A percentile compares a stretch with the other conserved stretches of the same genome.
Conservation (phyloP, 306 rosid species). For the Castanopsis chinensis region DNA sequence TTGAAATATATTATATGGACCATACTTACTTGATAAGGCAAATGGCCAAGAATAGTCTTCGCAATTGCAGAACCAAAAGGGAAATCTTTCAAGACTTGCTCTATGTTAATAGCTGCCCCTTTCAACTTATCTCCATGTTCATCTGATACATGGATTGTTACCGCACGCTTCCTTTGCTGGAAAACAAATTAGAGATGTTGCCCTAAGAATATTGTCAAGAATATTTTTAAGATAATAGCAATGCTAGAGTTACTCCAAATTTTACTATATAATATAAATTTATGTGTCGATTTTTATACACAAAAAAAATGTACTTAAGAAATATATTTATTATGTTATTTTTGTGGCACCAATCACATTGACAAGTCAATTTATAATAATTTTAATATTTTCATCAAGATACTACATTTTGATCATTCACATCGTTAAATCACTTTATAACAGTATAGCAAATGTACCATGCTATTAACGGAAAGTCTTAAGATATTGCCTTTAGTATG, state of each 20-base stretch:
- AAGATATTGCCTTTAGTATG: neutral
- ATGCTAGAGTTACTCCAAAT: neutral
- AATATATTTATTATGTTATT: too few species aligned
- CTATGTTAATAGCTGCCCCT: conserved; percentile 48
- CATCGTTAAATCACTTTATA: too few species aligned
- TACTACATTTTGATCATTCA: too few species aligned
- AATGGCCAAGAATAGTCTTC: conserved; percentile 66
- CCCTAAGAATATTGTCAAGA: neutral
- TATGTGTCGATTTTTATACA: too few species aligned
- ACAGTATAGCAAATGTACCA: too few species aligned
- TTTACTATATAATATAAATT: too few species aligned
- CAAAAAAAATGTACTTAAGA: too few species aligned
- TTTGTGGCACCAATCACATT: too few species aligned
- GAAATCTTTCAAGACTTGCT: conserved; percentile 70
- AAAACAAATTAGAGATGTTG: neutral
- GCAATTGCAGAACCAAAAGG: conserved; percentile 90
- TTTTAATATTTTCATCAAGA: too few species aligned
- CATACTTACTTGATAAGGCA: conserved; percentile 70
- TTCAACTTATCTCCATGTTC: conserved; percentile 45
- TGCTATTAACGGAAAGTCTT: too few species aligned
- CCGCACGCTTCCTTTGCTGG: conserved; percentile 72
- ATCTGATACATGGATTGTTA: conserved; percentile 69
- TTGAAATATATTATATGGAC: neutral
- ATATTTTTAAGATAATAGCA: neutral
- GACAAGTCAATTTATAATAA: too few species aligned